These are phyloP conservation scores for Nakazawaea pomicola DNA, from an alignment of 805 yeast genomes.

Conservation along the genomic window DNA sequence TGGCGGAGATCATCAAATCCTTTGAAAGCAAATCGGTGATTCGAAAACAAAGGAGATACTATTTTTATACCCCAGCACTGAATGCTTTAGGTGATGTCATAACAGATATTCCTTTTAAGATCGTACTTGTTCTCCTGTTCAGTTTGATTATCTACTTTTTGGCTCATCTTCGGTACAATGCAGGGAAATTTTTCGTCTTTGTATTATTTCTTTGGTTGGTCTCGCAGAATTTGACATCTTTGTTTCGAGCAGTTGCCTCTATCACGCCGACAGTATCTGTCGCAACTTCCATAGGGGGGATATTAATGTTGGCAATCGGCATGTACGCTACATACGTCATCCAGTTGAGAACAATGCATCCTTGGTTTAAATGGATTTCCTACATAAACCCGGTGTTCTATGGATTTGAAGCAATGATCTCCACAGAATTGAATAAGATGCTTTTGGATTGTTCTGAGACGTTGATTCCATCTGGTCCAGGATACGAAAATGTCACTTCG, in stretches of 20 bases:
- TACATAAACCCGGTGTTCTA: conserved; percentile 56
- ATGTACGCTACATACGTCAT: conserved; percentile 64
- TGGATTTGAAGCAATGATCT: conserved; percentile 39
- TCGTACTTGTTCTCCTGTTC: conserved; percentile 39
- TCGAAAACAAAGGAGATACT: conserved; percentile 64
- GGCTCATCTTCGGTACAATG: conserved; percentile 39
- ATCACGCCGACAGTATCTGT: conserved; percentile 40
- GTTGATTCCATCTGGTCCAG: conserved; percentile 50
- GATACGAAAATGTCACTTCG: conserved; percentile 38
- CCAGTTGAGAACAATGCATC: conserved; percentile 55
- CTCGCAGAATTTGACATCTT: conserved; percentile 41
- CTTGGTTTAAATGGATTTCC: conserved; percentile 65
- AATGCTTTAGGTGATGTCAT: conserved; percentile 62
- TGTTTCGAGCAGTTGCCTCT: conserved; percentile 53
- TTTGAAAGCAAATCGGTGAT: conserved; percentile 53
- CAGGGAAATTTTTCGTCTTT: conserved; percentile 51
- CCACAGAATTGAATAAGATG: conserved; percentile 29
- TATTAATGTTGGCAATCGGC: conserved; percentile 42
- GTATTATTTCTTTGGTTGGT: conserved; percentile 38
- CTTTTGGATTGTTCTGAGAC: conserved; percentile 24
- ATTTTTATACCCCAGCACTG: conserved; percentile 68
- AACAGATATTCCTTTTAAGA: conserved; percentile 60
- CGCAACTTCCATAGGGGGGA: conserved; percentile 59
- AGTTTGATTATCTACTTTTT: conserved; percentile 51
- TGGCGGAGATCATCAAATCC: conserved; percentile 40